Conservation (phyloP, 805 yeast species). For the Kodamaea kaohsiungensis region DNA sequence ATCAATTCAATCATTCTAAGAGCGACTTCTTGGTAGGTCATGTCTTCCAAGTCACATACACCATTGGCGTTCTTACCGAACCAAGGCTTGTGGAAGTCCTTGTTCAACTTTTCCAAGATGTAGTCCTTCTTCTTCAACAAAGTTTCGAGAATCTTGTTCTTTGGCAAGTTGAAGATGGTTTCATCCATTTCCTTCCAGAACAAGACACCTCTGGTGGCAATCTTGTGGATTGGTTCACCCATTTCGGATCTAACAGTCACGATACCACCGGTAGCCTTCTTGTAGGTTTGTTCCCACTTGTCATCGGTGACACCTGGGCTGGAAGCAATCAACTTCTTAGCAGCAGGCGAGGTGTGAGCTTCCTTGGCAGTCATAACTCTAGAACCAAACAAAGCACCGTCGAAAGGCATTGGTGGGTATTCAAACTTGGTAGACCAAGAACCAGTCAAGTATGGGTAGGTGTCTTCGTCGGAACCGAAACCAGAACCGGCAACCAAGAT, state of each 20-base stretch:
- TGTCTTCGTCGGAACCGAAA: conserved; percentile 94
- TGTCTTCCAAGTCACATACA: conserved; percentile 87
- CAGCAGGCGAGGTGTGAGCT: conserved; percentile 90
- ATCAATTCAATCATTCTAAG: conserved; percentile 83
- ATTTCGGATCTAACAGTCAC: conserved; percentile 96
- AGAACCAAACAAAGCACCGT: conserved; percentile 94
- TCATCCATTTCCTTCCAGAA: conserved; percentile 98
- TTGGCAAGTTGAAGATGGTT: conserved; percentile 87
- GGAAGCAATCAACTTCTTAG: conserved; percentile 86
- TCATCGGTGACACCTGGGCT: conserved; percentile 88
- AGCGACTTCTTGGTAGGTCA: conserved; percentile 94
- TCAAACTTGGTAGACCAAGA: conserved; percentile 85
- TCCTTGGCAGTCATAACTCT: conserved; percentile 98
- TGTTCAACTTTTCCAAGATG: conserved; percentile 81
- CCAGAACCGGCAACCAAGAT: conserved; percentile 97
- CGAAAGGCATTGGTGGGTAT: conserved; percentile 99
- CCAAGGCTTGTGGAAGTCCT: conserved; percentile 98
- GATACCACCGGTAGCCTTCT: conserved; percentile 95
- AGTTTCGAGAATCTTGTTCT: conserved; percentile 80
- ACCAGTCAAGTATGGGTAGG: conserved; percentile 97
- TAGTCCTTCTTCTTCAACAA: conserved; percentile 80
- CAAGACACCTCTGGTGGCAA: conserved; percentile 96
- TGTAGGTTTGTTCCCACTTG: conserved; percentile 93
- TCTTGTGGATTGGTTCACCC: conserved; percentile 99
- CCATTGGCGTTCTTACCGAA: conserved; percentile 79